phyloP scores from a whole-genome alignment of 1,284 basidiomycete species.

The Porphyrellus sp. region DNA sequence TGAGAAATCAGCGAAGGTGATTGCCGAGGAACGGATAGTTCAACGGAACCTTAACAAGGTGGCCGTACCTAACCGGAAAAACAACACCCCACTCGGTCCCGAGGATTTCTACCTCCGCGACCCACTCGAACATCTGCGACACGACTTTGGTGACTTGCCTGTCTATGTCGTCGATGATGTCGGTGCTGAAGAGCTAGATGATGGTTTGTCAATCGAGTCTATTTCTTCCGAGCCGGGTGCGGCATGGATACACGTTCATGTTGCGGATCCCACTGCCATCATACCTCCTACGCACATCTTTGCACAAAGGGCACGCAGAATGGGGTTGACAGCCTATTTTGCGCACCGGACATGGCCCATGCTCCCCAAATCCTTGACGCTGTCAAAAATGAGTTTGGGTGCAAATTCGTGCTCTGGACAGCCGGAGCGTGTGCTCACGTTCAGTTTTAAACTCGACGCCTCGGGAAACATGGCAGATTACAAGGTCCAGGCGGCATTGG shows the following conservation, averaged over 20 bases:
- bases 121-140: constrained; percentile 62
- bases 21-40: constrained; percentile 37
- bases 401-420: constrained; percentile 33
- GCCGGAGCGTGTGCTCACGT: constrained; percentile 69
- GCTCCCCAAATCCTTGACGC: constrained; percentile 55
- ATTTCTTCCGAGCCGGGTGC: constrained; percentile 54
- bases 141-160: constrained; percentile 81
- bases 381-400: constrained; percentile 58
- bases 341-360: constrained; percentile 66
- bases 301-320: constrained; percentile 52
- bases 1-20: constrained; percentile 31
- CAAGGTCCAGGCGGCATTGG: constrained; percentile 65
- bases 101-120: constrained; percentile 60
- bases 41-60: constrained; percentile 25
- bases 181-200: constrained; percentile 86
- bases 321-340: constrained; percentile 59
- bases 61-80: constrained; percentile 6
- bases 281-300: constrained; percentile 70
- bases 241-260: constrained; percentile 87
- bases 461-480: constrained; percentile 70
- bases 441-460: constrained; percentile 72
- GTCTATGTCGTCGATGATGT: constrained; percentile 91
- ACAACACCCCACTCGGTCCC: constrained; percentile 41
- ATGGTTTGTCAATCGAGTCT: constrained; percentile 83
- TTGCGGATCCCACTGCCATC: constrained; percentile 88